These are phyloP conservation scores for Arthrobotrys entomopaga DNA, from an alignment of 2,329 filamentous ascomycete species.

Conservation along the genomic window DNA sequence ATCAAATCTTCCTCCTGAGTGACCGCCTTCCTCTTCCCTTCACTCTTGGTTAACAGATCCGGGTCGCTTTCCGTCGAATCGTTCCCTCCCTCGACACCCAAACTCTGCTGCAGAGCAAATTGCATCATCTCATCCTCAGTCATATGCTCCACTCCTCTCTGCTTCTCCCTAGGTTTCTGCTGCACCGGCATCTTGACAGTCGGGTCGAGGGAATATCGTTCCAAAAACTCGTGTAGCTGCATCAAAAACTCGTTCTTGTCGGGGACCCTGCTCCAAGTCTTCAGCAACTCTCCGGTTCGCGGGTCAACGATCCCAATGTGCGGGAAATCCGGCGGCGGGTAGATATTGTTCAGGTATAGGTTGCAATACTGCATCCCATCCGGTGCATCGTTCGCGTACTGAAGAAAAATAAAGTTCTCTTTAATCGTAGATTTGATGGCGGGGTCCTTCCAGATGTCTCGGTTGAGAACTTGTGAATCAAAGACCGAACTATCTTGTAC, in stretches of 20 bases:
- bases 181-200: slow-evolving; percentile 90
- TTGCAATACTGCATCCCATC: slow-evolving; percentile 82
- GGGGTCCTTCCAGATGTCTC: slow-evolving; percentile 93
- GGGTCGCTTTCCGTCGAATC: slow-evolving; percentile 73
- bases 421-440: slow-evolving; percentile 80
- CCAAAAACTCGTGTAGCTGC: slow-evolving; percentile 94
- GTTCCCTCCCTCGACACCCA: slow-evolving; percentile 68
- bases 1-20: slow-evolving; percentile 63
- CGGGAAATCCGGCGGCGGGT: slow-evolving; percentile 82
- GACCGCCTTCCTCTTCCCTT: slow-evolving; percentile 68
- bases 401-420: slow-evolving; percentile 95
- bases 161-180: slow-evolving; percentile 73
- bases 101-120: slow-evolving; percentile 84
- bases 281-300: slow-evolving; percentile 94
- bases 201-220: slow-evolving; percentile 88
- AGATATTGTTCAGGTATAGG: slow-evolving; percentile 71
- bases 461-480: slow-evolving; percentile 90
- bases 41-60: slow-evolving; percentile 82
- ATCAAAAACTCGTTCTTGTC: slow-evolving; percentile 84
- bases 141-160: slow-evolving; percentile 84
- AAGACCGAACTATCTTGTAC: slow-evolving; percentile 94
- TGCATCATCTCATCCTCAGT: slow-evolving; percentile 98
- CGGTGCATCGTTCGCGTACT: slow-evolving; percentile 87
- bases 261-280: slow-evolving; percentile 88
- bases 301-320: slow-evolving; percentile 97